Evolutionary conservation across 805 yeast genomes (phyloP).

Genomic region (Pichia deserticola): DNA sequence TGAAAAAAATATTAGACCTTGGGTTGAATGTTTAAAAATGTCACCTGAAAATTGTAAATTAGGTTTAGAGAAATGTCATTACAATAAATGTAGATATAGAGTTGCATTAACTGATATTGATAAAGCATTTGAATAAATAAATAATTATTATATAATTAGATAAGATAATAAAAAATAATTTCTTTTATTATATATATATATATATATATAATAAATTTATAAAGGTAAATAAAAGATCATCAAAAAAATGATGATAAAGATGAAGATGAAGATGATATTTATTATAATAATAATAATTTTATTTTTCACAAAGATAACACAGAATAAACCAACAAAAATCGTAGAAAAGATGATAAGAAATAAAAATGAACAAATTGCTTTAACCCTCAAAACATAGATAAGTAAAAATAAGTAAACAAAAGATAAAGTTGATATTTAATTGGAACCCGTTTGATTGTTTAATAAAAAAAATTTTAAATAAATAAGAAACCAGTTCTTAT

Average conservation of each 20-base stretch:
- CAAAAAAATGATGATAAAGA: background rate
- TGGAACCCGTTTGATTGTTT: too few species aligned
- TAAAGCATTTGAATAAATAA: conserved; percentile 29
- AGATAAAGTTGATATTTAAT: background rate
- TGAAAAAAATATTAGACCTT: conserved; percentile 48
- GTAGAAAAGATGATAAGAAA: background rate
- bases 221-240: background rate
- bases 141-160: too few species aligned
- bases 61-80: conserved; percentile 47
- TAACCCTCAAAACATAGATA: too few species aligned
- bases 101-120: conserved; percentile 53
- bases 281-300: too few species aligned
- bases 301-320: background rate
- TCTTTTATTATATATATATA: too few species aligned
- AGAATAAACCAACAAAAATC: background rate
- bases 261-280: too few species aligned
- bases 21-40: conserved; percentile 56
- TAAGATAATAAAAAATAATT: background rate
- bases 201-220: too few species aligned
- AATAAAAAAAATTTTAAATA: too few species aligned
- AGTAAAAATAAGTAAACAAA: background rate
- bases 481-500: too few species aligned
- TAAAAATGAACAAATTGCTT: background rate
- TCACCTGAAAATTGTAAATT: conserved; percentile 43
- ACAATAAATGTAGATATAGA: conserved; percentile 57